phyloP scores from a whole-genome alignment of 768 basidiomycete genomes.

The Pholiota molesta region DNA sequence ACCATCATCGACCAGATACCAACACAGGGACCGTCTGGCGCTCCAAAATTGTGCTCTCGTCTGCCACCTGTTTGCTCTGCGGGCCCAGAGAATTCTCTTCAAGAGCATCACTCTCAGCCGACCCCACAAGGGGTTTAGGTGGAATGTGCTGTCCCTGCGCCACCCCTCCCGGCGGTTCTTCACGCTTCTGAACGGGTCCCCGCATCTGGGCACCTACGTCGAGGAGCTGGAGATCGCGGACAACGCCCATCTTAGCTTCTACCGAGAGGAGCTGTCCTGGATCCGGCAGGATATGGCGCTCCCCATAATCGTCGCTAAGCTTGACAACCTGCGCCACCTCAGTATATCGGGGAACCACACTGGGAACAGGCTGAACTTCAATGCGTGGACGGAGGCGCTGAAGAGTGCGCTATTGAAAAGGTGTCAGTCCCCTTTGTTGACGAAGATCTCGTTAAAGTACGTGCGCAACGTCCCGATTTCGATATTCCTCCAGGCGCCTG shows the following conservation, averaged over 20 bases:
- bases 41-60: constrained; percentile 18
- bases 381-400: constrained; percentile 8
- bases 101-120: constrained; percentile 10
- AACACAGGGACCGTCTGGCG: not conserved
- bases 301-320: constrained; percentile 9
- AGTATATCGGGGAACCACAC: constrained; percentile 2
- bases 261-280: constrained; percentile 18
- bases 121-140: constrained; percentile 1
- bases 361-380: constrained; percentile 14
- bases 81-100: constrained; percentile 14
- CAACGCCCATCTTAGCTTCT: constrained; percentile 2
- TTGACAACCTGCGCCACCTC: constrained; percentile 3
- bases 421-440: constrained; percentile 5
- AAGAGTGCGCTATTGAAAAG: constrained; percentile 8
- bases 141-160: not conserved
- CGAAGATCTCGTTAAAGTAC: constrained; percentile 7
- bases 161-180: constrained; percentile 9
- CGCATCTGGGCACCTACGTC: constrained; percentile 12
- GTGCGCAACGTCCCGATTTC: constrained; percentile 15
- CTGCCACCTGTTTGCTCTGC: constrained; percentile 8
- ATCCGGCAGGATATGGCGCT: constrained; percentile 9
- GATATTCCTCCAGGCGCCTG: constrained; percentile 7
- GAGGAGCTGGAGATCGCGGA: constrained; percentile 16
- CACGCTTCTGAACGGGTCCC: constrained; percentile 5
- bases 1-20: constrained; percentile 12